Evolutionary conservation across 2,329 filamentous ascomycete species (phyloP).

Genomic region (Periconia sp.): DNA sequence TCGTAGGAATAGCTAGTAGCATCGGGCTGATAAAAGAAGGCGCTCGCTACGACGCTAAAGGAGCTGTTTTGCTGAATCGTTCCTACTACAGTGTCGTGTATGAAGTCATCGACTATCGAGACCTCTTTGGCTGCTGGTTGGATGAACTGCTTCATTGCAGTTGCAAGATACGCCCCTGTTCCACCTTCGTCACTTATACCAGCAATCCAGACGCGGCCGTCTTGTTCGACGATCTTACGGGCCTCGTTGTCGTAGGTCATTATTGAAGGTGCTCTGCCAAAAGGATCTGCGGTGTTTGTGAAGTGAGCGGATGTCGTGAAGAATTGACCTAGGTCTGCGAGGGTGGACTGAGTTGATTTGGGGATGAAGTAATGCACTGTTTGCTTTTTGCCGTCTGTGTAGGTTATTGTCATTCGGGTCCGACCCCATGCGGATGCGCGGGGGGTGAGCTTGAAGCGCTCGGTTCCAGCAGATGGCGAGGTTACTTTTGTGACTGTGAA

Average conservation of each 20-base stretch:
- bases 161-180: slow-evolving; percentile 62
- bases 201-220: slow-evolving; percentile 62
- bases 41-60: slow-evolving; percentile 60
- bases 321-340: slow-evolving; percentile 59
- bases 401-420: slow-evolving; percentile 55
- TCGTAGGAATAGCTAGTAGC: slow-evolving; percentile 54
- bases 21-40: slow-evolving; percentile 63
- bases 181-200: slow-evolving; percentile 67
- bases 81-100: slow-evolving; percentile 58
- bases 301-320: slow-evolving; percentile 62
- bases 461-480: slow-evolving; percentile 26
- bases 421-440: slow-evolving; percentile 57
- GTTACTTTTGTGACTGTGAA: slow-evolving; percentile 44
- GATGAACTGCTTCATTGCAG: slow-evolving; percentile 60
- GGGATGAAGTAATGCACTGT: slow-evolving; percentile 64
- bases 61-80: slow-evolving; percentile 49
- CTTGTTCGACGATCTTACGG: slow-evolving; percentile 49
- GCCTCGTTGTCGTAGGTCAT: slow-evolving; percentile 60
- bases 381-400: slow-evolving; percentile 56
- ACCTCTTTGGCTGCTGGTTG: slow-evolving; percentile 59
- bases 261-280: slow-evolving; percentile 60
- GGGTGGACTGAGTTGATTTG: slow-evolving; percentile 52
- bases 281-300: slow-evolving; percentile 59
- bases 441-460: slow-evolving; percentile 52
- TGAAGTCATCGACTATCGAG: slow-evolving; percentile 60